Conservation (phyloP, 2,329 filamentous ascomycete species). For the Nakataea oryzae region DNA sequence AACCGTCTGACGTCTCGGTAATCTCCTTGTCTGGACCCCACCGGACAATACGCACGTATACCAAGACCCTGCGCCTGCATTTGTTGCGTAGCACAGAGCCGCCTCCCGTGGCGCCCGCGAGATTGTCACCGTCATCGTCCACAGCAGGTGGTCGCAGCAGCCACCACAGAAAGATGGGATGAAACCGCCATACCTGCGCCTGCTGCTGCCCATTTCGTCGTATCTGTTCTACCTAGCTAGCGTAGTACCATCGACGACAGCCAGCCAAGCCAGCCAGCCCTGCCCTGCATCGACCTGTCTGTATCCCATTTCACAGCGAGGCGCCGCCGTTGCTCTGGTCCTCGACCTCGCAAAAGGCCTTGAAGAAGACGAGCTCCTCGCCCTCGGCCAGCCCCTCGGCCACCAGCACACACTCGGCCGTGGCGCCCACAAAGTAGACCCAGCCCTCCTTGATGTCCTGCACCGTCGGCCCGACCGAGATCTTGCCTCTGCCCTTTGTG, state of each 20-base stretch:
- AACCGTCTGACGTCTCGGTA: not conserved
- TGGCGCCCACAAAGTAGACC: slow-evolving; percentile 80
- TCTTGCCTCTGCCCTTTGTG: slow-evolving; percentile 71
- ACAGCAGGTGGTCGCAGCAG: not conserved
- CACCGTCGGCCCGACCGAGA: slow-evolving; percentile 73
- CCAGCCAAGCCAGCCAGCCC: no score
- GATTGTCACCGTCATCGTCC: not conserved
- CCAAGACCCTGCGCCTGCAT: not conserved
- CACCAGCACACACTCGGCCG: slow-evolving; percentile 73
- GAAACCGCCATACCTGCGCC: not conserved
- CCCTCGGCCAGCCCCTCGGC: slow-evolving; percentile 42
- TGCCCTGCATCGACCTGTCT: no score
- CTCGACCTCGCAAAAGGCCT: slow-evolving; percentile 83
- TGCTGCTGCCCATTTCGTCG: not conserved
- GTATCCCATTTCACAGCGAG: not conserved
- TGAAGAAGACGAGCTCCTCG: slow-evolving; percentile 77
- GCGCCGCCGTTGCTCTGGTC: slow-evolving; percentile 25
- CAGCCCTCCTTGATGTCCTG: slow-evolving; percentile 65
- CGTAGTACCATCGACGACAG: no score
- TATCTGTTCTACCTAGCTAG: not conserved
- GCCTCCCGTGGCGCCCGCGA: not conserved
- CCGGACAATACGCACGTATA: no score
- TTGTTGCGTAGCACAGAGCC: not conserved
- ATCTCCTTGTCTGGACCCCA: not conserved
- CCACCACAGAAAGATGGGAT: not conserved